Conservation (phyloP, 2,329 filamentous ascomycete genomes). For the Aspergillus novoparasiticus region DNA sequence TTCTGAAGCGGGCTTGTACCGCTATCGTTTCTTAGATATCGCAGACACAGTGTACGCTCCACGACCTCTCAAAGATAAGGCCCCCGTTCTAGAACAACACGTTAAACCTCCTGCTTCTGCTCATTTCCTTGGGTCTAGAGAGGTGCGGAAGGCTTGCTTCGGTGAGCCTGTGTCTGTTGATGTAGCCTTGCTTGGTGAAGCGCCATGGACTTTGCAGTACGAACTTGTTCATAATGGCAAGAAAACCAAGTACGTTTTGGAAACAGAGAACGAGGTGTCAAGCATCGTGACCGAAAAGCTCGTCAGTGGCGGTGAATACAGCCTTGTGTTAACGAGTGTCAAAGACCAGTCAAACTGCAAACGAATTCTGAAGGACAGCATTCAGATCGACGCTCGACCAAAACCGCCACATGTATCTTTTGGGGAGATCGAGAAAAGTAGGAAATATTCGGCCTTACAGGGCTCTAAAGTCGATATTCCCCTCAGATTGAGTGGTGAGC, state of each 20-base stretch:
- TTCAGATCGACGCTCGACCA: conserved; percentile 81
- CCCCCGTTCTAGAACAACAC: conserved; percentile 75
- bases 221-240: conserved; percentile 89
- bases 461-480: conserved; percentile 74
- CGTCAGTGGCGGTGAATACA: conserved; percentile 84
- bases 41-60: conserved; percentile 79
- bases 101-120: conserved; percentile 92
- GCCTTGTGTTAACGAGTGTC: conserved; percentile 79
- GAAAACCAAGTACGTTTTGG: conserved; percentile 68
- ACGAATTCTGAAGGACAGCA: conserved; percentile 79
- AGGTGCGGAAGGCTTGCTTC: conserved; percentile 70
- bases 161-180: conserved; percentile 77
- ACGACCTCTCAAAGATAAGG: conserved; percentile 62
- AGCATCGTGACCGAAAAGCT: conserved; percentile 76
- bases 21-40: conserved; percentile 80
- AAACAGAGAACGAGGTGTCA: conserved; percentile 65
- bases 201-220: conserved; percentile 88
- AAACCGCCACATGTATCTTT: conserved; percentile 88
- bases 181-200: conserved; percentile 75
- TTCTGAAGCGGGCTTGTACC: conserved; percentile 77
- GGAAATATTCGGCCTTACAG: conserved; percentile 74
- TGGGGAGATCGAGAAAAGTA: conserved; percentile 79
- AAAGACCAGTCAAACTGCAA: conserved; percentile 86
- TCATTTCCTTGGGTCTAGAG: conserved; percentile 60
- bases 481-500: conserved; percentile 79